A percentile compares a stretch with the other conserved stretches of the same genome.
These are phyloP conservation scores for Pythium dissotocum DNA, from an alignment of 352 stramenopile genomes.

Conservation along the genomic window DNA sequence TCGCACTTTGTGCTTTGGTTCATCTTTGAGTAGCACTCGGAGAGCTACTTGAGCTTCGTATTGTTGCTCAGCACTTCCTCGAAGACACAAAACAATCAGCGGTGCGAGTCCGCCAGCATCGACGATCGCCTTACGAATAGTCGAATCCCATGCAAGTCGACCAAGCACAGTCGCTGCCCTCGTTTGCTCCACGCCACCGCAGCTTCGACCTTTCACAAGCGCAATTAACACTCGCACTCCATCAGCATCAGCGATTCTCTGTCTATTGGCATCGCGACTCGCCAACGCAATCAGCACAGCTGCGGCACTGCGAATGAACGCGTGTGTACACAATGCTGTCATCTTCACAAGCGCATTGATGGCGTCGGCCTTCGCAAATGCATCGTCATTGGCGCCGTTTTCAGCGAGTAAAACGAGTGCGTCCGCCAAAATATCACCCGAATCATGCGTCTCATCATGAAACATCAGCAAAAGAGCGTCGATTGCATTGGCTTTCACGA, in stretches of 20 bases:
- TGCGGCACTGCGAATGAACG: not conserved
- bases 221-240: not conserved
- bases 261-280: not conserved
- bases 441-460: not conserved
- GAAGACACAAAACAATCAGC: not conserved
- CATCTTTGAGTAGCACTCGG: not conserved
- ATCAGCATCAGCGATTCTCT: not conserved
- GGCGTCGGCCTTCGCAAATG: not conserved
- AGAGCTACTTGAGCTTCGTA: not conserved
- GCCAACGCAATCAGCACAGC: not conserved
- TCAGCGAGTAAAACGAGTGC: not conserved
- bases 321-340: not conserved
- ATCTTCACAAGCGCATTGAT: not conserved
- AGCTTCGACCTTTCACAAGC: not conserved
- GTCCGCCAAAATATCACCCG: not conserved
- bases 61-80: not conserved
- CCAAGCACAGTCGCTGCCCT: not conserved
- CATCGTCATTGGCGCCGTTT: not conserved
- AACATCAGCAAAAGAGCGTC: not conserved
- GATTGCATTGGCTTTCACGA: not conserved
- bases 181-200: not conserved
- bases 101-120: not conserved
- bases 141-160: not conserved
- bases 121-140: not conserved
- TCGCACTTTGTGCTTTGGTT: not conserved